A percentile compares a stretch with the other conserved stretches of the same genome.
phyloP scores from a whole-genome alignment of 768 basidiomycete species.

The Tylopilus subfusipes region DNA sequence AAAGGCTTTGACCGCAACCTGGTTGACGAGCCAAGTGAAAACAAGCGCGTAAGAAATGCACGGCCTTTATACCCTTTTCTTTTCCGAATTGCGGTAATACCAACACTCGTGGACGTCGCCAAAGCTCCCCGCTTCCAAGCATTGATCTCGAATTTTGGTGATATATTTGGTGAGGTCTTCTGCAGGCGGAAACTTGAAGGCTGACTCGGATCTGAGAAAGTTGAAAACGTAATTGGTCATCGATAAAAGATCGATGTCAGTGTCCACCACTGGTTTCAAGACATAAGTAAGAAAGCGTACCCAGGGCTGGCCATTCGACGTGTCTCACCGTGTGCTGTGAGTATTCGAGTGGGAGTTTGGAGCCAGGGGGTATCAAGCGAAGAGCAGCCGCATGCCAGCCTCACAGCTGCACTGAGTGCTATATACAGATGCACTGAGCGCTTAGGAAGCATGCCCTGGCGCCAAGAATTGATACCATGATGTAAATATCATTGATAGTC shows the following conservation, averaged over 20 bases:
- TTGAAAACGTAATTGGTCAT: not conserved
- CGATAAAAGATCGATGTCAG: not conserved
- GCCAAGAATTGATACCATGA: not conserved
- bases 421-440: constrained; percentile 6
- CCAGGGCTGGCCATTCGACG: too few relatives aligned
- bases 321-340: too few relatives aligned
- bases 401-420: not conserved
- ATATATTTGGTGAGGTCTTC: not conserved
- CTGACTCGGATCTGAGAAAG: too few relatives aligned
- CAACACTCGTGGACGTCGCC: not conserved
- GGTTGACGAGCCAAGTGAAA: not conserved
- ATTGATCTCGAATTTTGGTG: not conserved
- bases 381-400: not conserved
- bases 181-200: too few relatives aligned
- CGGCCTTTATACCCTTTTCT: not conserved
- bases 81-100: not conserved
- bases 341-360: too few relatives aligned
- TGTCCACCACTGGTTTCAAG: not conserved
- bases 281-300: not conserved
- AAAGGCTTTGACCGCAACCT: constrained; percentile 1
- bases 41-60: not conserved
- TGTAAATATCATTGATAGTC: not conserved
- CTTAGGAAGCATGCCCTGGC: not conserved
- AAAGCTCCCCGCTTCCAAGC: not conserved
- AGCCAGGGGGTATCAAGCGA: not conserved